Conservation (phyloP, 352 stramenopile species). For the Pythium monospermum region DNA sequence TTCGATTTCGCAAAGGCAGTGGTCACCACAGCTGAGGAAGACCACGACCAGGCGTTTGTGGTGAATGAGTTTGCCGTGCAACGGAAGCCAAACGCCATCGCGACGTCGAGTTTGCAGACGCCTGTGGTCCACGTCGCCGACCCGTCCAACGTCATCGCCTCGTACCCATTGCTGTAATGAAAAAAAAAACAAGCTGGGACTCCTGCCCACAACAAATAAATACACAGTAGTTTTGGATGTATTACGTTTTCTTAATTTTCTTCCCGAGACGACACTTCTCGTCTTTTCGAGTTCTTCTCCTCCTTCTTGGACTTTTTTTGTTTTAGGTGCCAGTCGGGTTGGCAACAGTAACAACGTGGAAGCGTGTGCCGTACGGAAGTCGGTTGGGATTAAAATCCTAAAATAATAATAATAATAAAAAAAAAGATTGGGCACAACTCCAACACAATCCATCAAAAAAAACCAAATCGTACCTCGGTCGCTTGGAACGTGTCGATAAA, state of each 20-base stretch:
- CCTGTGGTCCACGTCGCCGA: constrained; percentile 51
- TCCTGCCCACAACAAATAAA: too few relatives aligned
- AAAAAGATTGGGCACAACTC: too few relatives aligned
- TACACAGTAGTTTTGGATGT: constrained; percentile 5
- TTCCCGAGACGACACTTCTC: too few relatives aligned
- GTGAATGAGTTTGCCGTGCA: constrained; percentile 40
- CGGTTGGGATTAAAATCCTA: constrained; percentile 84
- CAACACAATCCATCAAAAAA: constrained; percentile 6
- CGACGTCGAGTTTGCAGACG: constrained; percentile 42
- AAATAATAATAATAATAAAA: constrained; percentile 1
- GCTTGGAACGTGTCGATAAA: constrained; percentile 83
- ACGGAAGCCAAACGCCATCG: constrained; percentile 53
- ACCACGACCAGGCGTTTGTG: constrained; percentile 24
- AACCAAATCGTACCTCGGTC: constrained; percentile 45
- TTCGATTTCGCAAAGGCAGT: constrained; percentile 53
- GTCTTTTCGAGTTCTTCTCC: too few relatives aligned
- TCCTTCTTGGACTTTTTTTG: too few relatives aligned
- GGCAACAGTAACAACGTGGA: constrained; percentile 73
- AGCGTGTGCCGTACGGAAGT: constrained; percentile 65
- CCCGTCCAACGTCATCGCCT: constrained; percentile 40
- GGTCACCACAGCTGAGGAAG: constrained; percentile 10
- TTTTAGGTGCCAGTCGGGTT: constrained; percentile 70
- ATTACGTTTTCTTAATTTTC: constrained; percentile 1
- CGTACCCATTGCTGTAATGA: constrained; percentile 37
- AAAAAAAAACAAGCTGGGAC: background rate